Conservation (phyloP, 352 stramenopile genomes). For the Hyaloperonospora arabidopsidis region DNA sequence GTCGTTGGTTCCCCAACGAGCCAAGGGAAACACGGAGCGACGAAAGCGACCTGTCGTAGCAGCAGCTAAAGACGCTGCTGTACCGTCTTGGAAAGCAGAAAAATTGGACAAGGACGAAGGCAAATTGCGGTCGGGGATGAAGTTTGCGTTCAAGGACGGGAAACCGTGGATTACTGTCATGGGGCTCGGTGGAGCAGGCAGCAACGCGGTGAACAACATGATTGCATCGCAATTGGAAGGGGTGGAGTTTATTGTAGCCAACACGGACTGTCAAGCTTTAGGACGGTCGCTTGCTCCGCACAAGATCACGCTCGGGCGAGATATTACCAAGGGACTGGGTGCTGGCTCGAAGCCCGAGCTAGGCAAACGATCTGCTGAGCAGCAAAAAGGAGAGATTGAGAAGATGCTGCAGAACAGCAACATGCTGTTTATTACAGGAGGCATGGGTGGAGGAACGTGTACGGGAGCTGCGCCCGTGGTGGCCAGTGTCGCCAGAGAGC, state of each 20-base stretch:
- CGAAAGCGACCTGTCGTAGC: constrained; percentile 20
- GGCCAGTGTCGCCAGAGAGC: constrained; percentile 87
- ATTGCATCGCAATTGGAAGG: constrained; percentile 83
- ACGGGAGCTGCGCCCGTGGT: constrained; percentile 90
- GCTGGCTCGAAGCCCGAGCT: constrained; percentile 77
- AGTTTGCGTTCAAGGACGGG: constrained; percentile 63
- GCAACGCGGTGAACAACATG: constrained; percentile 88
- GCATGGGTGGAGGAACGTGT: constrained; percentile 91
- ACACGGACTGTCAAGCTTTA: constrained; percentile 91
- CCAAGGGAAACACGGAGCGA: constrained; percentile 23
- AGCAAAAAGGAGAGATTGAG: constrained; percentile 87
- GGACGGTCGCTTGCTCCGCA: constrained; percentile 65
- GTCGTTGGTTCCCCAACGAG: constrained; percentile 7
- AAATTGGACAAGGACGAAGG: constrained; percentile 21
- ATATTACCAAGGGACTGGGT: constrained; percentile 78
- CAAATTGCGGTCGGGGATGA: constrained; percentile 36
- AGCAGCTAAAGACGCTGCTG: constrained; percentile 1
- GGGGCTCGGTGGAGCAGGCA: constrained; percentile 70
- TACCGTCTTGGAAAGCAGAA: constrained; percentile 1
- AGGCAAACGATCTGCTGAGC: constrained; percentile 73
- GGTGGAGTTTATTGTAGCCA: constrained; percentile 93
- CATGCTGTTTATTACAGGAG: constrained; percentile 94
- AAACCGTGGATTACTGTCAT: constrained; percentile 84
- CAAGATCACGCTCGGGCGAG: constrained; percentile 79
- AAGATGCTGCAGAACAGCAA: constrained; percentile 87